Base-by-base conservation (phyloP, 2,329 filamentous ascomycete species). In the Pyricularia grisea region DNA sequence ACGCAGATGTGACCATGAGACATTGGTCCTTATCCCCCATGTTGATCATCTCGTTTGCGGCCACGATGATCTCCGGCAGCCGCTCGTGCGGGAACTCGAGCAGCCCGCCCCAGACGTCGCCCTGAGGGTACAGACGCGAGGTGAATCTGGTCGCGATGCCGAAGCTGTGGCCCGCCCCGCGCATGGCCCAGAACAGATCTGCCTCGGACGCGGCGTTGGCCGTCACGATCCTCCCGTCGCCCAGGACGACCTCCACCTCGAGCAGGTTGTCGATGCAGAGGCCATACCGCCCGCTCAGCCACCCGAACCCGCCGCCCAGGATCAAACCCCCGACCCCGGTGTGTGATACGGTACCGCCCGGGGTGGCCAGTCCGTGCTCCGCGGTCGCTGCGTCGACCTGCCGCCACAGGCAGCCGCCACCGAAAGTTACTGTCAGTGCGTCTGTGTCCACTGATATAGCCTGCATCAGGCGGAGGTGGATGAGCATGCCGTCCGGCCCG, bases 271-370 rank as follows among this genome's bases (percentile, higher is more conserved):
- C 82, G 11, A 81, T 75, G 3, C 78, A 73, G 10, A 89, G 78
- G 0, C 88, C 88, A 68, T 86, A 78, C 36, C 79, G 77, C 0
- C 85, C 83, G 30, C 80, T 83, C 20, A 90, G 77, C 75, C 84
- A 83, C 1, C 88, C 86, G 72, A 86, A 87, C 1, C 87, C 87
- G 28, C 87, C 87, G 0, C 85, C 85, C 0, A 88, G 75, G 0
- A 83, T 82, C 17, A 89, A 77, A 0, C 85, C 88, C 2, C 85
- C 87, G 6, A 90, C 84, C 6, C 88, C 87, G 0, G 87, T 89
- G 71, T 89, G 85, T 61, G 85, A 85, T 11, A 89, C 85, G 0
- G 87, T 88, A 2, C 88, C 88, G 10, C 87, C 87, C 0, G 88
- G 84, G 1, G 86, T 86, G 2, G 86, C 87, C 2, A 89, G 80